These are phyloP conservation scores for Phanerodontia chrysosporium DNA, from an alignment of 768 basidiomycete genomes.

Conservation along the genomic window DNA sequence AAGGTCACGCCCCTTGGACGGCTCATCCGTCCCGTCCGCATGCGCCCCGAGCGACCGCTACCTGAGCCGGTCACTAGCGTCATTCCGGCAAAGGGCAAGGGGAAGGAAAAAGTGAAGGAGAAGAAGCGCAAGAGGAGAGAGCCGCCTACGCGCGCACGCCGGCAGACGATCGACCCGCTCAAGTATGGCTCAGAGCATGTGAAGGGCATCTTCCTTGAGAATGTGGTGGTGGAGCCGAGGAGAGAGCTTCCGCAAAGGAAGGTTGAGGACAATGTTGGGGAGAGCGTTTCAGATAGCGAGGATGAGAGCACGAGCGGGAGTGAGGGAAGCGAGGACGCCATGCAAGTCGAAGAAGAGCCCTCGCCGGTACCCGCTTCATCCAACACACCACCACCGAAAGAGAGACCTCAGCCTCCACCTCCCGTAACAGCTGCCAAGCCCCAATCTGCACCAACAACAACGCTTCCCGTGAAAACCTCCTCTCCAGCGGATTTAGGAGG, in stretches of 20 bases:
- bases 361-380: not conserved
- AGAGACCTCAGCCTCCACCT: conserved; percentile 20
- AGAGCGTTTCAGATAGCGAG: not conserved
- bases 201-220: conserved; percentile 61
- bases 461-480: not conserved
- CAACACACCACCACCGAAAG: not conserved
- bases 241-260: not conserved
- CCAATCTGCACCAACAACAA: not conserved
- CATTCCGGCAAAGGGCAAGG: conserved; percentile 6
- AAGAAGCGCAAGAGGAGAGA: conserved; percentile 42
- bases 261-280: conserved; percentile 15
- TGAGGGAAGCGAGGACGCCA: conserved; percentile 21
- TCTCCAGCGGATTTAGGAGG: not conserved
- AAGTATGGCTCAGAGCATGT: conserved; percentile 67
- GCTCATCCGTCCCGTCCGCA: conserved; percentile 60
- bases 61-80: conserved; percentile 24
- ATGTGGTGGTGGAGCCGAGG: not conserved
- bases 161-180: conserved; percentile 67
- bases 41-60: conserved; percentile 66
- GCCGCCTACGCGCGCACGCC: conserved; percentile 55
- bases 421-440: conserved; percentile 12
- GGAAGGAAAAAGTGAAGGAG: conserved; percentile 17
- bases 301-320: conserved; percentile 9
- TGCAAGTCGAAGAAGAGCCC: not conserved
- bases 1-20: conserved; percentile 62